Evolutionary conservation across 306 rosid species (phyloP), one percentile per base, ranked within the genome.

Genomic region (Trifolium subterraneum): DNA sequence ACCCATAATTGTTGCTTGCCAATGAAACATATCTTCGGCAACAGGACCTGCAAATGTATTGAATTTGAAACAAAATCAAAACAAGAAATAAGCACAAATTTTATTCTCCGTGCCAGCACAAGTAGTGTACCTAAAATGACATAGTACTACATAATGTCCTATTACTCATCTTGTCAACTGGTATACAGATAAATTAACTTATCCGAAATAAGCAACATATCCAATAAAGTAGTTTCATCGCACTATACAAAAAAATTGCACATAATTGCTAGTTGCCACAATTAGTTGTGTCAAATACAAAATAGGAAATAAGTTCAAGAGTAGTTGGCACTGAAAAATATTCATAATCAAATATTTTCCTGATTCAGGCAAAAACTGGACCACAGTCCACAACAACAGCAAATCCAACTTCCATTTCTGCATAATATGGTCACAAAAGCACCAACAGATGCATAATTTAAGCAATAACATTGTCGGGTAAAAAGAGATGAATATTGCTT

Each of bases 21-120:
- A 74, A 73, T 91, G 95, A 70, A 91, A 91, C 95, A 91, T 87
- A 72, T 91, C 95, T 70, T 91, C 94, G 0, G 94, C 94, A 79
- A 91, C 92, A 27, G 97, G 97, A 75, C 94, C 97, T 91, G 79
- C 54, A 70, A 70, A 77, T 45, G 52, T 68, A 39, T 39, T 39
- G 44, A 36, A 36, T 63, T 48, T 54, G 33, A 22, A 27, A 42
- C 47, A 68, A 68, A 71, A 12, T 50, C 7, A 62, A 29, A 10
- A 27, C 22, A 69, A 10, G 18, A 47, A 12, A 52, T 18, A 36
- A 61, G 42, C 68, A 31, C 63, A 39, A 4, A 52, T 22, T 31
- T 3, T 54, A 27, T 13, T 39, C 3, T 6, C 8, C 36, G 54
- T 15, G 41, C 50, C 45, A 8, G 11, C 31, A 18, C 45, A 59